Evolutionary conservation across 495 filamentous ascomycete genomes (phyloP).

Genomic region (Penicillium subrubescens): DNA sequence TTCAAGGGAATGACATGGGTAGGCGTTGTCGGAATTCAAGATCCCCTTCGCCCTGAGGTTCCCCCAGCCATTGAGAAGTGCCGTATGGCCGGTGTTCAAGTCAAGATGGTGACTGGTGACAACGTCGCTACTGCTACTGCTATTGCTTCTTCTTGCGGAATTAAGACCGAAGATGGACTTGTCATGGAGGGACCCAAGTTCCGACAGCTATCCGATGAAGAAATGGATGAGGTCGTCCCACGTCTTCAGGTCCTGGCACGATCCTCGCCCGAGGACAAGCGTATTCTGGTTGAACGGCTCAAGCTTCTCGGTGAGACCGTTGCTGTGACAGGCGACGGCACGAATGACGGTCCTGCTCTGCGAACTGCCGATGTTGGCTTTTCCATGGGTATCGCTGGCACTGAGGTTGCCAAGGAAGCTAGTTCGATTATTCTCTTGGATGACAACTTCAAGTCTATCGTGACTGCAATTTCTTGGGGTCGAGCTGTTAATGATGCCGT

Average conservation of each 20-base stretch:
- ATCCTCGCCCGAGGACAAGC: conserved; percentile 87
- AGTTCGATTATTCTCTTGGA: conserved; percentile 91
- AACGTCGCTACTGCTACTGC: conserved; percentile 80
- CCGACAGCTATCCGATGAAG: conserved; percentile 68
- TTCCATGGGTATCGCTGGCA: conserved; percentile 90
- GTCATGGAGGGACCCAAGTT: conserved; percentile 86
- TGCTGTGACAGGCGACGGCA: conserved; percentile 86
- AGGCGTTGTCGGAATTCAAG: conserved; percentile 66
- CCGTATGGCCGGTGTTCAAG: conserved; percentile 75
- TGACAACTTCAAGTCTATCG: conserved; percentile 86
- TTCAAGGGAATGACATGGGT: conserved; percentile 64
- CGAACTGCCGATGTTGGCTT: conserved; percentile 88
- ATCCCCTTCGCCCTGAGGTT: conserved; percentile 72
- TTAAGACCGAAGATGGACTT: conserved; percentile 70
- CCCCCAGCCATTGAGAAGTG: conserved; percentile 72
- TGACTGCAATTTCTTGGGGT: conserved; percentile 89
- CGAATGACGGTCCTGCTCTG: conserved; percentile 86
- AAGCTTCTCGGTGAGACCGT: conserved; percentile 79
- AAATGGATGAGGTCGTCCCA: conserved; percentile 74
- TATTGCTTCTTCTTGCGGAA: conserved; percentile 83
- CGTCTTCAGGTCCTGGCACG: conserved; percentile 80
- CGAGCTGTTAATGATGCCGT: conserved; percentile 90
- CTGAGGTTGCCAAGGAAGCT: conserved; percentile 92
- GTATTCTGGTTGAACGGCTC: conserved; percentile 72
- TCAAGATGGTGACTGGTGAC: conserved; percentile 90